Evolutionary conservation across 345 rosid genomes (phyloP).

Genomic region (Boechera retrofracta): DNA sequence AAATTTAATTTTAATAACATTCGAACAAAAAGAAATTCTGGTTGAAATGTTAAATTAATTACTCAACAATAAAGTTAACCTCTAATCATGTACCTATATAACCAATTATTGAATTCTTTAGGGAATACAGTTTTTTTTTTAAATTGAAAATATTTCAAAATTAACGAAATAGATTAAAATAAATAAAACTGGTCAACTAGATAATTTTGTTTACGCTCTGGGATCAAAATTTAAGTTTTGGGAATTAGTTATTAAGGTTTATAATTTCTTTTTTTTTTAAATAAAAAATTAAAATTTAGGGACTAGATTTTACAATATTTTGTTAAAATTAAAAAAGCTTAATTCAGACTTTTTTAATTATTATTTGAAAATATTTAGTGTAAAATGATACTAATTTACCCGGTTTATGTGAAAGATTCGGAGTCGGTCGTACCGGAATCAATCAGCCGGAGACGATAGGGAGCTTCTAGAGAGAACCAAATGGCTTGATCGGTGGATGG

Average conservation of each 20-base stretch:
- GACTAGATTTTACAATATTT: neutral
- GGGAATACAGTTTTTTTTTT: too few species aligned
- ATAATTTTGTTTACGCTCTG: too few species aligned
- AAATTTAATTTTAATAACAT: neutral
- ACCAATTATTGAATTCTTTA: too few species aligned
- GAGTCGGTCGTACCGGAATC: constrained; percentile 56
- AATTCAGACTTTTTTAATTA: neutral
- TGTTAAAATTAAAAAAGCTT: neutral
- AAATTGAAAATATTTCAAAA: too few species aligned
- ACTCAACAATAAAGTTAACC: too few species aligned
- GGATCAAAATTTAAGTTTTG: neutral
- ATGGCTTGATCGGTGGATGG: constrained; percentile 93
- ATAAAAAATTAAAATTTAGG: too few species aligned
- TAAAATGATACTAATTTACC: constrained; percentile 2
- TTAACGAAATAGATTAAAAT: too few species aligned
- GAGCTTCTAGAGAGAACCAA: constrained; percentile 61
- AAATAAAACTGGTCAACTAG: neutral
- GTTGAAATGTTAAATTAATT: too few species aligned
- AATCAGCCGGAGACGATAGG: constrained; percentile 61
- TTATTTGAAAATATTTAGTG: neutral
- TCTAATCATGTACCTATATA: too few species aligned
- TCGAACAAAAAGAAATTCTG: too few species aligned
- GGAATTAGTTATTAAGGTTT: too few species aligned
- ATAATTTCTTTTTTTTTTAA: too few species aligned
- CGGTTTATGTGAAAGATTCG: constrained; percentile 54